Conservation (phyloP, 164 flowering plant species). For the Magnolia sinica region DNA sequence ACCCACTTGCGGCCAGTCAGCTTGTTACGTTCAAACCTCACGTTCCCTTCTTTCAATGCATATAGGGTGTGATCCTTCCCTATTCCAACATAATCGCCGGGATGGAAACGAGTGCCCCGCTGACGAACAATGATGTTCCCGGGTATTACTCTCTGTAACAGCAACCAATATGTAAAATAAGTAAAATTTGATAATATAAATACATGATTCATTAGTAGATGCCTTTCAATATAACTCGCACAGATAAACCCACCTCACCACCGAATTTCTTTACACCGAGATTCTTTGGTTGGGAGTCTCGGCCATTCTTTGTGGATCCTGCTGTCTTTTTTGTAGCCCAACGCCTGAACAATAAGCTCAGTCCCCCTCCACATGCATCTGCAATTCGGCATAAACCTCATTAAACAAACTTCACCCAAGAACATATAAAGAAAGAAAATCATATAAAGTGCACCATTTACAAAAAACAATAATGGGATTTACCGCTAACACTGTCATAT, state of each 20-base stretch:
- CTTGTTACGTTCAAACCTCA: conserved; percentile 75
- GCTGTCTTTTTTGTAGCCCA: conserved; percentile 97
- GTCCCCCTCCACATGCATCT: conserved; percentile 64
- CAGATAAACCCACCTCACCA: conserved; percentile 65
- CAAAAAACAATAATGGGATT: not conserved
- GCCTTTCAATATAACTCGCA: not conserved
- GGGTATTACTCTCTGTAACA: conserved; percentile 76
- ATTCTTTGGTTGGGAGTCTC: conserved; percentile 87
- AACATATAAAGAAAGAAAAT: not conserved
- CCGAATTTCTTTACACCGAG: conserved; percentile 97
- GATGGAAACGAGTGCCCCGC: conserved; percentile 91
- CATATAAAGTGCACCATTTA: not conserved
- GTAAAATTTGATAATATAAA: not conserved
- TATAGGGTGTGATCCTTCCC: conserved; percentile 92
- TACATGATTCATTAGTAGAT: not conserved
- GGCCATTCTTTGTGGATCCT: conserved; percentile 93
- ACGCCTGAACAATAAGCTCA: conserved; percentile 68
- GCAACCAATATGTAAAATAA: not conserved
- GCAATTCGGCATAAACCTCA: conserved; percentile 2
- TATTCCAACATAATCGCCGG: conserved; percentile 89
- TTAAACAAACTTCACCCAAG: not conserved
- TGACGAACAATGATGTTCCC: conserved; percentile 96
- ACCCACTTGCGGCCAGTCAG: conserved; percentile 85
- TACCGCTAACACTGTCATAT: conserved; percentile 46
- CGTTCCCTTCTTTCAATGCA: conserved; percentile 85